Base-by-base conservation (phyloP, 2,329 filamentous ascomycete species). In the Blastomyces silverae region DNA sequence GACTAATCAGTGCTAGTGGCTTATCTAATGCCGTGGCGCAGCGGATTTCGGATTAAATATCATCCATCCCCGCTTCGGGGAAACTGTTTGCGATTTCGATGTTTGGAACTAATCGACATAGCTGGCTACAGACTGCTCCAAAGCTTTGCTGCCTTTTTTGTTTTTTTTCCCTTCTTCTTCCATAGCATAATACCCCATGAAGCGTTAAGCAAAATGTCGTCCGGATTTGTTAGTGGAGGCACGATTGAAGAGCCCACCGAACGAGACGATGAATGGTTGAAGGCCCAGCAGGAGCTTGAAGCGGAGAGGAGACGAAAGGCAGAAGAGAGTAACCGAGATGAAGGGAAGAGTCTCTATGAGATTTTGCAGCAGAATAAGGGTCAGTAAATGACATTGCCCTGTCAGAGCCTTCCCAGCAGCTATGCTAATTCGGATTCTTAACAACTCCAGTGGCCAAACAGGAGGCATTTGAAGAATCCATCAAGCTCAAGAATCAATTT, bases 321-420 rank as follows among this genome's bases (percentile, higher is more conserved):
- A 13, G 77, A 80, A 46, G 70, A 79, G 63, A 78, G 84, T 0
- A 79, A 87, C 71, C 82, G 89, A 68, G 75, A 80, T 64, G 78
- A 73, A 1, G 80, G 80, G 28, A 82, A 81, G 70, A 81, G 79
- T 67, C 73, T 82, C 11, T 82, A 76, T 65, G 80, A 82, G 56
- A 76, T 81, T 50, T 68, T 82, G 25, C 76, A 82, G 68, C 74
- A 76, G 66, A 82, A 82, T 68, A 82, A 82, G 74, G 80, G 80
- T 82, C 73, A 57, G 62, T 28, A 22, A 58, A 17, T 28, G 11
- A 6, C 7, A 34, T 25, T 25, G 34, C 3, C 39, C 31, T 11
- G 10, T 50, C 25, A 34, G 44, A 31, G 2, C 37, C 7, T 31
- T 34, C 1, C 34, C 11, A 37, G 15, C 25, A 37, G 15, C 17